Evolutionary conservation across 768 basidiomycete genomes (phyloP), one percentile per base, ranked within the genome.

Genomic region (Epithele typhae): DNA sequence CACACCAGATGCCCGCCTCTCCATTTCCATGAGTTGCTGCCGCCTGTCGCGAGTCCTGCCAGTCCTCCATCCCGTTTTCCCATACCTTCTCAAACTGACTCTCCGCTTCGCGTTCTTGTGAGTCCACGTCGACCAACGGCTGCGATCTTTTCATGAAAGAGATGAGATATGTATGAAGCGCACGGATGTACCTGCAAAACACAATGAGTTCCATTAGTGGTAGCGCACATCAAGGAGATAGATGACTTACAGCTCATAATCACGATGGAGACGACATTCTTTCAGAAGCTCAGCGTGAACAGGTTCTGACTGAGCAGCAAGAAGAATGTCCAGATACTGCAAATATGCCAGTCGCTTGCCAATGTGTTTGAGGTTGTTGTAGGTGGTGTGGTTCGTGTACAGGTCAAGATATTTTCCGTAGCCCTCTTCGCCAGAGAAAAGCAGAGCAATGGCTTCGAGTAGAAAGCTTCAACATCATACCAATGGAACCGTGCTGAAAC

Each of bases 381-480:
- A 98, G 40, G 87, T 73, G 39, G 85, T 79, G 58, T 98, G 96
- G 49, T 89, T 84, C 40, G 82, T 73, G 64, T 98, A 90, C 47
- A 99, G 65, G 65, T 99, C 96, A 51, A 98, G 78, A 63, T 95
- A 97, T 67, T 89, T 89, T 42, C 96, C 96, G 56, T 94, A 91
- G 7, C 78, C 78, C 63, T 99, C 96, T 71, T 98, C 95, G 25
- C 96, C 96, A 11, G 94, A 95, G 70, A 99, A 99, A 56, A 95
- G 66, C 40, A 89, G 67, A 27, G 87, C 84, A 45, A 92, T 74
- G 43, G 87, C 90, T 92, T 21, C 8, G 18, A 52, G n/a, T n/a
- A 30, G 27, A 7, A 14, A 30, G 8, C 27, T 30, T 30, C 8
- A 30, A n/a, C n/a, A 14, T 30, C 27, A 30, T 7, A 14, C 27